A percentile compares a stretch with the other conserved stretches of the same genome.
phyloP scores from a whole-genome alignment of 108 stramenopile species.

The Pseudonitzschia pungens region DNA sequence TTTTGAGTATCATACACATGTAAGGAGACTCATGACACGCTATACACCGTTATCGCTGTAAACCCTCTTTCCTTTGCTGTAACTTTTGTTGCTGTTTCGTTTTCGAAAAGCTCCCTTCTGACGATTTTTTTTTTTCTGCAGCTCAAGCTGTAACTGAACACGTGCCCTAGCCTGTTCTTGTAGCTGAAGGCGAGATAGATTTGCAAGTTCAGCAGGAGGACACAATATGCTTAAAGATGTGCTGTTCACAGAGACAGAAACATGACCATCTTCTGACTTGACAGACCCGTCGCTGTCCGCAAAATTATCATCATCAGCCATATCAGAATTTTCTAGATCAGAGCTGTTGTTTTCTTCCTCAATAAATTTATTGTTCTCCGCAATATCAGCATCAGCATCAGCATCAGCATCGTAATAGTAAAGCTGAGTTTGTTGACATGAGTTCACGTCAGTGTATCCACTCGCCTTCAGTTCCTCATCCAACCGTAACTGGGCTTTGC shows the following conservation, averaged over 20 bases:
- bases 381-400: slow-evolving; percentile 31
- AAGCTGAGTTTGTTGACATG: slow-evolving; percentile 70
- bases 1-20: no score
- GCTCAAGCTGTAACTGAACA: slow-evolving; percentile 71
- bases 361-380: slow-evolving; percentile 14
- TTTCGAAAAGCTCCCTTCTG: slow-evolving; percentile 77
- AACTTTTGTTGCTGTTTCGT: slow-evolving; percentile 81
- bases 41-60: slow-evolving; percentile 4
- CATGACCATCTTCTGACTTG: slow-evolving; percentile 23
- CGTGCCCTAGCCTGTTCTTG: slow-evolving; percentile 70
- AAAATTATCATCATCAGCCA: slow-evolving; percentile 51
- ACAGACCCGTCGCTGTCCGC: slow-evolving; percentile 46
- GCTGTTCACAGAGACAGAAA: slow-evolving; percentile 17
- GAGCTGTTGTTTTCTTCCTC: slow-evolving; percentile 23
- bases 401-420: slow-evolving; percentile 60
- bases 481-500: slow-evolving; percentile 59
- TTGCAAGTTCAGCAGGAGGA: slow-evolving; percentile 17
- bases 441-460: slow-evolving; percentile 75
- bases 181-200: slow-evolving; percentile 46
- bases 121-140: slow-evolving; percentile 56
- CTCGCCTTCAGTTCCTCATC: slow-evolving; percentile 79
- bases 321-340: slow-evolving; percentile 25
- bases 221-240: neutral
- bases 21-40: no score
- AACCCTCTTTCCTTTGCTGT: slow-evolving; percentile 80